Base-by-base conservation (phyloP, 2,329 filamentous ascomycete genomes). In the Calonectria multiphialidica region DNA sequence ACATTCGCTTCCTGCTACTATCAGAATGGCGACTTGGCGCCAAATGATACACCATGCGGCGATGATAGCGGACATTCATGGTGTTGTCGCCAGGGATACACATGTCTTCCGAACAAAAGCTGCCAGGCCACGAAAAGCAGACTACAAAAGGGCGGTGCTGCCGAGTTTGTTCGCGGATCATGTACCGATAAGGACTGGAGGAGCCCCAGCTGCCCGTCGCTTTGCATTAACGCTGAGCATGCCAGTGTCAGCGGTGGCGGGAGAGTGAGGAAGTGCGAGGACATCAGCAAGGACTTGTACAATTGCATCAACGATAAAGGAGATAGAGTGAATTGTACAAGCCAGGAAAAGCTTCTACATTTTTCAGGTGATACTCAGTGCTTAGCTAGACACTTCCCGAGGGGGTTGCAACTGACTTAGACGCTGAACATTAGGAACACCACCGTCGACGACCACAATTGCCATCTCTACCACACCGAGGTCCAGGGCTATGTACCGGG, bases 81-180 rank as follows among this genome's bases (percentile, higher is more conserved):
- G n/a, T 59, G 49, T 30, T 68, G 65, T 44, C 50, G 40, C 16
- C 65, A 61, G 21, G 65, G 65, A 8, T 68, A 68, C 42, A 50
- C 65, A 16, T 68, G 65, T 23, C 50, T 68, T 25, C 61, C 65
- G 2, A 68, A 68, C 18, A 40, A 53, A 13, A 50, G 59, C 13
- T 68, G 50, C 42, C 49, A 59, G 30, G 65, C 65, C 2, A 61
- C 65, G 2, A 50, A 50, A 8, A 37, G 40, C 10, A 40, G 40
- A 28, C n/a, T 68, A 5, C 35, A 61, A 37, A 68, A 59, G 40
- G 15, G n/a, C 12, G 50, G 28, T 15, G 65, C 50, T 13, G 30
- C 50, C 49, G 21, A 68, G n/a, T 68, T 59, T 61, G 65, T 68
- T 21, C 65, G 65, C 28, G 65, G 65, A 18, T 53, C 47, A 16